These are phyloP conservation scores for Pseudogymnoascus sp. DNA, from an alignment of 2,329 filamentous ascomycete genomes.

Conservation along the genomic window DNA sequence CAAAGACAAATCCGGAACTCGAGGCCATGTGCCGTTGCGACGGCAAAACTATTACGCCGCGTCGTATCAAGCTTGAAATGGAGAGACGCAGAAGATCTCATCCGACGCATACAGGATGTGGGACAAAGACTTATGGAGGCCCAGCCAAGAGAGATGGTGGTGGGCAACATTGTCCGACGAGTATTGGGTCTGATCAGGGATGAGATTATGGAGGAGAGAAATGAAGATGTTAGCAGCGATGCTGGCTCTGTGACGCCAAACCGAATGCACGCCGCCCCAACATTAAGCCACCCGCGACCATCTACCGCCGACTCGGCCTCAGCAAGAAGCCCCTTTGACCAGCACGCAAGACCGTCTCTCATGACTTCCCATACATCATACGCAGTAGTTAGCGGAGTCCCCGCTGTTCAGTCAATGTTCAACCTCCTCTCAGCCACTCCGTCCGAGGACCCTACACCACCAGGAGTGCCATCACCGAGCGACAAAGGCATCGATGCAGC, in stretches of 20 bases:
- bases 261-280: conserved; percentile 17
- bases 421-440: conserved; percentile 69
- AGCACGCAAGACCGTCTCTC: conserved; percentile 46
- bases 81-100: conserved; percentile 67
- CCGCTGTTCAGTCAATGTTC: conserved; percentile 66
- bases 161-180: conserved; percentile 88
- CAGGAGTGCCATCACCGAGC: conserved; percentile 41
- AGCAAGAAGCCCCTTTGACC: background rate
- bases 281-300: background rate
- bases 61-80: conserved; percentile 78
- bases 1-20: conserved; percentile 82
- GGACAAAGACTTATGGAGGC: conserved; percentile 72
- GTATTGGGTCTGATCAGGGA: conserved; percentile 87
- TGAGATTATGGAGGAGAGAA: conserved; percentile 74
- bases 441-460: conserved; percentile 46
- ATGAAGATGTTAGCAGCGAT: conserved; percentile 39
- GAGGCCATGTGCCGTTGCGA: conserved; percentile 82
- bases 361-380: conserved; percentile 56
- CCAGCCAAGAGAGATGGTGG: conserved; percentile 82
- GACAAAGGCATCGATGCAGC: conserved; percentile 25
- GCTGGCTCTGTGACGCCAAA: conserved; percentile 23
- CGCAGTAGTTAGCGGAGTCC: conserved; percentile 43
- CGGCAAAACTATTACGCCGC: conserved; percentile 77
- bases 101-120: conserved; percentile 70
- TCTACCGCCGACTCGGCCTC: background rate